Evolutionary conservation across 495 filamentous ascomycete genomes (phyloP).

Genomic region (Lasiosphaeris hirsuta): DNA sequence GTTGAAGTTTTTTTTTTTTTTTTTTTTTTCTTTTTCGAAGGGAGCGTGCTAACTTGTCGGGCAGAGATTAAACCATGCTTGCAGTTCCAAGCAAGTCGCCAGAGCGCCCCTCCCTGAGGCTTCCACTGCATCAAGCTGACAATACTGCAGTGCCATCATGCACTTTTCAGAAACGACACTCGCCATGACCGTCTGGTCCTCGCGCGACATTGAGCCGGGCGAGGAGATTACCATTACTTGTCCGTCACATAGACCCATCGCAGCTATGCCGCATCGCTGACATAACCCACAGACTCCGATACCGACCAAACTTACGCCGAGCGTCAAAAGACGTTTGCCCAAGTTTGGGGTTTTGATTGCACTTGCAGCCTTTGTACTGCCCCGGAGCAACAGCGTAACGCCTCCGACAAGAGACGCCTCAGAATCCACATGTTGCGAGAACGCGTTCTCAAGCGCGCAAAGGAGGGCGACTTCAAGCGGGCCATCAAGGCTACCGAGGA

Average conservation of each 20-base stretch:
- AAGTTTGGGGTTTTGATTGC: slow-evolving; percentile 36
- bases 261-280: neutral
- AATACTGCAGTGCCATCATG: slow-evolving; percentile 28
- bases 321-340: slow-evolving; percentile 25
- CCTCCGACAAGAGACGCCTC: slow-evolving; percentile 23
- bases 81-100: slow-evolving; percentile 31
- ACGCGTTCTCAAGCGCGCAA: slow-evolving; percentile 24
- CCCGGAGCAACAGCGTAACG: slow-evolving; percentile 5
- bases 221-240: slow-evolving; percentile 41
- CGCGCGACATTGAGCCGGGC: slow-evolving; percentile 33
- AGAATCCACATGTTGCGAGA: slow-evolving; percentile 23
- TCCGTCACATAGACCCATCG: slow-evolving; percentile 11
- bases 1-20: neutral
- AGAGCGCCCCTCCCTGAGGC: neutral
- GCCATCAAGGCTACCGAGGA: slow-evolving; percentile 23
- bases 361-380: slow-evolving; percentile 30
- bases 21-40: neutral
- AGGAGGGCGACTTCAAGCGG: slow-evolving; percentile 23
- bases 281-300: slow-evolving; percentile 23
- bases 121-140: slow-evolving; percentile 9
- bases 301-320: slow-evolving; percentile 25
- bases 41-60: neutral
- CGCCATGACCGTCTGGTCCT: slow-evolving; percentile 31
- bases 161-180: slow-evolving; percentile 31
- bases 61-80: slow-evolving; percentile 39